A percentile compares a stretch with the other conserved stretches of the same genome.
These are phyloP conservation scores for Sarocladium brachiariae DNA, from an alignment of 2,329 filamentous ascomycete genomes.

Conservation along the genomic window DNA sequence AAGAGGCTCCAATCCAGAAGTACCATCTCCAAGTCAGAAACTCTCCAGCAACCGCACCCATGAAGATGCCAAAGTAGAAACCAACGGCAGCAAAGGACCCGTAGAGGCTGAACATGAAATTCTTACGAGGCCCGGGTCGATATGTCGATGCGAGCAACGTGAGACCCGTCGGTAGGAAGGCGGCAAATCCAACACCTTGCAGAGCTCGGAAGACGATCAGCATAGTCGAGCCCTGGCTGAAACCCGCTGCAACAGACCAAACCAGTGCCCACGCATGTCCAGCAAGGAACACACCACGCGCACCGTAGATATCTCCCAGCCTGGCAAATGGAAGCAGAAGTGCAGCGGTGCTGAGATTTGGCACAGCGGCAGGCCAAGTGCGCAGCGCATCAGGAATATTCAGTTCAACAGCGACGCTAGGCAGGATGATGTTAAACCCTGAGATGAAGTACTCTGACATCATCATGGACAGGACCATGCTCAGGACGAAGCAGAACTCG, in stretches of 20 bases:
- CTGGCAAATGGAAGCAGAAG: constrained; percentile 59
- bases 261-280: constrained; percentile 58
- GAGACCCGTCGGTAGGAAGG: constrained; percentile 64
- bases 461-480: constrained; percentile 56
- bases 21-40: constrained; percentile 61
- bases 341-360: constrained; percentile 49
- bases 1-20: constrained; percentile 55
- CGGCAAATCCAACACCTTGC: constrained; percentile 66
- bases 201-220: constrained; percentile 67
- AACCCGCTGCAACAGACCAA: constrained; percentile 65
- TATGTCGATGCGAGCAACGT: constrained; percentile 64
- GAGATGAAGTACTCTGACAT: constrained; percentile 66
- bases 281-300: constrained; percentile 50
- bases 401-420: constrained; percentile 54
- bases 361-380: constrained; percentile 60
- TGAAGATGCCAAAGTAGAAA: constrained; percentile 59
- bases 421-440: constrained; percentile 66
- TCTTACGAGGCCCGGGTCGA: constrained; percentile 64
- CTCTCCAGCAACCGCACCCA: constrained; percentile 56
- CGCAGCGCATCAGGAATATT: constrained; percentile 53
- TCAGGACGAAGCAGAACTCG: constrained; percentile 58
- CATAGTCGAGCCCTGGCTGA: constrained; percentile 61
- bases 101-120: constrained; percentile 56
- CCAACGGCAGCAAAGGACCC: constrained; percentile 50
- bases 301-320: constrained; percentile 56